Evolutionary conservation across 495 filamentous ascomycete genomes (phyloP), one percentile per base, ranked within the genome.

Genomic region (Xylaria curta): DNA sequence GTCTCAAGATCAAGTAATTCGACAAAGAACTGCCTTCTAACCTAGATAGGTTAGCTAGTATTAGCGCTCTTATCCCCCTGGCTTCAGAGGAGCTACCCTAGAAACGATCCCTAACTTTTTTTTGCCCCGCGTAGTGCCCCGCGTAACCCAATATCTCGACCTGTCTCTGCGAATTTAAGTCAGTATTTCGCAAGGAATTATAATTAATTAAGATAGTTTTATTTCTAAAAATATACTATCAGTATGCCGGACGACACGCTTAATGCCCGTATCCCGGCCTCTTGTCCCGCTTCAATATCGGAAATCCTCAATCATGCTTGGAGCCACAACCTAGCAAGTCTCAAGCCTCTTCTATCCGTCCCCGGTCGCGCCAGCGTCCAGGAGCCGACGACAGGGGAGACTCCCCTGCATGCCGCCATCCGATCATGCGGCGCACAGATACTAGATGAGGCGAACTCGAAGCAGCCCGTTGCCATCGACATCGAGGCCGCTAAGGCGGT

Each of bases 351-450:
- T 10, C 87, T 97, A 61, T 89, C 90, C 72, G 85, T 74, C 8
- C 84, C 89, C 19, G 85, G 87, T 69, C 87, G 80, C 68, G 93
- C 93, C 26, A 93, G 92, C 68, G 89, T 92, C 17, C 92, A 94
- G 79, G 95, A 98, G 74, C 86, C 91, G 3, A 90, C 92, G 70
- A 97, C 94, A 0, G 93, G 94, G 49, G 93, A 90, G 78, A 92
- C 95, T 1, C 93, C 96, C 15, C 86, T 99, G 4, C 96, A 99
- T 80, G 91, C 94, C 8, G 95, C 95, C 31, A 93, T 99, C 80
- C 92, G 93, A 10, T 89, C 93, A 10, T 97, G 93, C 74, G 62
- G 61, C 17, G 40, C 62, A 7, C 21, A 15, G 1, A 51, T 10
- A 15, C 46, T 21, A 13, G 59, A 13, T 13, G 44, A 31, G 3